These are phyloP conservation scores for Aspergillus carbonarius DNA, from an alignment of 2,329 filamentous ascomycete species.

Conservation along the genomic window DNA sequence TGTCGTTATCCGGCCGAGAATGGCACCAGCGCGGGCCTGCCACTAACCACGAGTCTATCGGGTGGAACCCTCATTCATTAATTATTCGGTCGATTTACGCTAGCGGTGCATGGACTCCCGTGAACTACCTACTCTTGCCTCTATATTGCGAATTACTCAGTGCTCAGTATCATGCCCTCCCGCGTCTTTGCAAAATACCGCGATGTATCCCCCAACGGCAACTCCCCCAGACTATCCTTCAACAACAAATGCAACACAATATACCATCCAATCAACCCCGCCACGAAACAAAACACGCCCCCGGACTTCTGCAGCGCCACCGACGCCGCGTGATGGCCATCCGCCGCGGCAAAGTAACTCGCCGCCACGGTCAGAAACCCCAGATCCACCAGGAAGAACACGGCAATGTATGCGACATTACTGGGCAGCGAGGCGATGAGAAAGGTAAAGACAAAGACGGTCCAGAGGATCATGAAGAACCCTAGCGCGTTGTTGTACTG, in stretches of 20 bases:
- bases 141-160: no score
- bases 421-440: constrained; percentile 46
- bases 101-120: not conserved
- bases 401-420: constrained; percentile 50
- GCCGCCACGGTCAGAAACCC: constrained; percentile 46
- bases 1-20: constrained; percentile 20
- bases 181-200: constrained; percentile 38
- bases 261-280: constrained; percentile 50
- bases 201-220: constrained; percentile 46
- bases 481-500: constrained; percentile 53
- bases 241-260: constrained; percentile 46
- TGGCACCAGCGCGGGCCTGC: not conserved
- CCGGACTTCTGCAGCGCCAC: constrained; percentile 45
- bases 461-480: constrained; percentile 52
- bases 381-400: constrained; percentile 51
- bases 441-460: constrained; percentile 49
- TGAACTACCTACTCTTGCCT: not conserved
- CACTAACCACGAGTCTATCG: not conserved
- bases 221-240: constrained; percentile 39
- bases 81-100: no score
- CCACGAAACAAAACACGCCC: constrained; percentile 49
- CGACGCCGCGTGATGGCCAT: constrained; percentile 38
- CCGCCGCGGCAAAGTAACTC: constrained; percentile 48
- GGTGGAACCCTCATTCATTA: not conserved
- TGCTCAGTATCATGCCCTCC: no score